Conservation (phyloP, 768 basidiomycete genomes). For the Leccinellum rugosiceps region DNA sequence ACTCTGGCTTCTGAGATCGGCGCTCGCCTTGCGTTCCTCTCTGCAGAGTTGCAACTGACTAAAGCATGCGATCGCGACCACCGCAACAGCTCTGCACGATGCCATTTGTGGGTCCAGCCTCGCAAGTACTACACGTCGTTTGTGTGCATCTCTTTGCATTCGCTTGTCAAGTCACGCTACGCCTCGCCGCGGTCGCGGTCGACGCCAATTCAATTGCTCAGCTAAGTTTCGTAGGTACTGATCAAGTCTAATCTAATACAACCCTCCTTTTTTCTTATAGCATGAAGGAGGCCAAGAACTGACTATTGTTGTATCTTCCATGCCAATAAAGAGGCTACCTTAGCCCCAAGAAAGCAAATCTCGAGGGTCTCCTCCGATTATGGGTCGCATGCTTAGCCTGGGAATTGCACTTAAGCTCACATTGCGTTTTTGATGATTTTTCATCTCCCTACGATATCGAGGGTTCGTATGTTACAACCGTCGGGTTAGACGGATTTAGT, state of each 20-base stretch:
- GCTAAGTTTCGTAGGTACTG: neutral
- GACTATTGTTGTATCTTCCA: neutral
- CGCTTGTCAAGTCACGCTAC: neutral
- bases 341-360: neutral
- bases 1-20: neutral
- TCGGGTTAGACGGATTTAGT: neutral
- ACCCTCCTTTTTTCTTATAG: neutral
- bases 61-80: neutral
- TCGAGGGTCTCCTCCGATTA: neutral
- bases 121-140: neutral
- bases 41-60: neutral
- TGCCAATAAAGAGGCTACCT: neutral
- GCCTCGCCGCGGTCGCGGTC: too few species aligned
- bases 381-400: neutral
- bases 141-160: neutral
- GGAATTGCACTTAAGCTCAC: neutral
- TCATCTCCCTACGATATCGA: neutral
- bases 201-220: neutral
- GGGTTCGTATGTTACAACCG: constrained; percentile 1
- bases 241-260: constrained; percentile 1
- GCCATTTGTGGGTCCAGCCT: neutral
- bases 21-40: neutral
- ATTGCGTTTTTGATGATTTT: neutral
- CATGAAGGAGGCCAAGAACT: neutral
- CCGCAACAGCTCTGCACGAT: neutral